Conservation (phyloP, 2,329 filamentous ascomycete species). For the Trichoderma koningii region DNA sequence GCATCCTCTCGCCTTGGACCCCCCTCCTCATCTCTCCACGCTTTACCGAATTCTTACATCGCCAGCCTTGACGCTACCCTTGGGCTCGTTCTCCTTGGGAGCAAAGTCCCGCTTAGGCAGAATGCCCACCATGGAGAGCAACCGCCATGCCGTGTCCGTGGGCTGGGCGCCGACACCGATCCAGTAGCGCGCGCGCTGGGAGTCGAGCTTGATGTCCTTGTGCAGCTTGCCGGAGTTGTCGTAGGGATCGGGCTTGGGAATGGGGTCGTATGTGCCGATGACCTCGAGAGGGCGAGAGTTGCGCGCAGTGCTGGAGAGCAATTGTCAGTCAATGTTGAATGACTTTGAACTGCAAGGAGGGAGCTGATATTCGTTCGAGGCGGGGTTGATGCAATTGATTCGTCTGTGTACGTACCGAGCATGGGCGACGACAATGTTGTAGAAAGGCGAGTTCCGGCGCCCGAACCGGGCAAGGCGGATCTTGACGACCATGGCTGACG, state of each 20-base stretch:
- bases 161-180: constrained; percentile 95
- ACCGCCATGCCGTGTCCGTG: constrained; percentile 82
- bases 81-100: constrained; percentile 34
- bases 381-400: background rate
- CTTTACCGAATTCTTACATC: constrained; percentile 38
- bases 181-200: constrained; percentile 86
- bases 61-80: constrained; percentile 34
- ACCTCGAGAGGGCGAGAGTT: constrained; percentile 92
- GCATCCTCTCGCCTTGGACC: background rate
- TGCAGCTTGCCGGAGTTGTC: constrained; percentile 67
- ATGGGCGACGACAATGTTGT: constrained; percentile 96
- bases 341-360: no score
- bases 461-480: constrained; percentile 94
- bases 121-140: constrained; percentile 73
- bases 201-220: constrained; percentile 91
- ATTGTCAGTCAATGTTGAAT: constrained; percentile 36
- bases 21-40: no score
- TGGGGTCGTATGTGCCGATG: constrained; percentile 74
- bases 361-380: background rate
- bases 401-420: constrained; percentile 63
- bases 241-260: constrained; percentile 63
- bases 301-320: constrained; percentile 64
- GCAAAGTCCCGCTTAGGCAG: constrained; percentile 45
- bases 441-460: constrained; percentile 83
- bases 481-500: constrained; percentile 75